Percentiles rank a stretch among this genome's conserved stretches.
phyloP scores from a whole-genome alignment of 805 yeast genomes.

The Starmerella lactis-condensi region DNA sequence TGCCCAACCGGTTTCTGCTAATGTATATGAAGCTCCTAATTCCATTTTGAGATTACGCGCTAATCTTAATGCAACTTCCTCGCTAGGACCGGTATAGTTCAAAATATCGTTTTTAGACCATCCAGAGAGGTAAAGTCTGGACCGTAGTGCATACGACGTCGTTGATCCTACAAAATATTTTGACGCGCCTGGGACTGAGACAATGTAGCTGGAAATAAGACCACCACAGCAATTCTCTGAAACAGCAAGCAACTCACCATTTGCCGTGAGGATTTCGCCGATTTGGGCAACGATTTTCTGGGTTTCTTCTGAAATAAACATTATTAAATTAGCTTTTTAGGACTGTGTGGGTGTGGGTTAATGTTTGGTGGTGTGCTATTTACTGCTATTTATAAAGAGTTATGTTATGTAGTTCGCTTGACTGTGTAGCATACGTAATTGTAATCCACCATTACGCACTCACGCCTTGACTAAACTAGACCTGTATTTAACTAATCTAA shows the following conservation, averaged over 20 bases:
- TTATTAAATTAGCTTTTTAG: no score
- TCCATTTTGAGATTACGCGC: conserved; percentile 68
- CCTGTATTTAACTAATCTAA: no score
- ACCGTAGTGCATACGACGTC: conserved; percentile 55
- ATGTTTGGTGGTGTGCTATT: no score
- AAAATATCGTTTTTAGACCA: conserved; percentile 57
- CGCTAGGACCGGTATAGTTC: conserved; percentile 66
- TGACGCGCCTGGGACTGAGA: conserved; percentile 74
- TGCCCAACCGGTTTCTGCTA: conserved; percentile 78
- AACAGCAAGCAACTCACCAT: conserved; percentile 52
- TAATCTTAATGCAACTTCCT: conserved; percentile 50
- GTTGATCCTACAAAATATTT: conserved; percentile 71
- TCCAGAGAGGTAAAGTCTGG: conserved; percentile 56
- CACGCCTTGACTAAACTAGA: no score
- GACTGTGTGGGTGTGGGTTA: no score
- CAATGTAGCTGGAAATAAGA: conserved; percentile 56
- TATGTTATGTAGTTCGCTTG: no score
- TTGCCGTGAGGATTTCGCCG: conserved; percentile 34
- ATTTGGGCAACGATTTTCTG: conserved; percentile 35
- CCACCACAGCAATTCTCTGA: conserved; percentile 81
- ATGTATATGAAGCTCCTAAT: conserved; percentile 62
- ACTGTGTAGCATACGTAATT: no score
- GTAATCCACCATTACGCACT: no score
- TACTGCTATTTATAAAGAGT: no score
- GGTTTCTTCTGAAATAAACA: conserved; percentile 46